Conservation (phyloP, 2,329 filamentous ascomycete genomes). For the Ampelomyces quisqualis region DNA sequence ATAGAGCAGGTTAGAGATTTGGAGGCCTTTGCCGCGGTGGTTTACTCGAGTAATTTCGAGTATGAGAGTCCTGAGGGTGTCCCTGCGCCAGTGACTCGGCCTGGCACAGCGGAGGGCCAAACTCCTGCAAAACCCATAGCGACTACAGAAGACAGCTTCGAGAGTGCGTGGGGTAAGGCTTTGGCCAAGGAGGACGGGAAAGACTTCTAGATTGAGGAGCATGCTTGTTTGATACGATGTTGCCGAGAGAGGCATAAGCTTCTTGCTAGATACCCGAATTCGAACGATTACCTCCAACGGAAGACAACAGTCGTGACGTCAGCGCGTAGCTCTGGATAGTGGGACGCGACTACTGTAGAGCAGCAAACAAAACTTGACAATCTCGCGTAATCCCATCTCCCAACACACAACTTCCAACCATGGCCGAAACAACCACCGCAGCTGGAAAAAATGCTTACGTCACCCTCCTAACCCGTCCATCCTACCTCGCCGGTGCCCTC, state of each 20-base stretch:
- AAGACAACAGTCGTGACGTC: conserved; percentile 26
- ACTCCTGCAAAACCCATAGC: conserved; percentile 31
- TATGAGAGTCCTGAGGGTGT: conserved; percentile 48
- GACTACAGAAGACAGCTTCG: conserved; percentile 58
- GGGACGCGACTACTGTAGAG: conserved; percentile 1
- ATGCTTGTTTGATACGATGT: conserved; percentile 5
- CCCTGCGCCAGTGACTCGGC: conserved; percentile 1
- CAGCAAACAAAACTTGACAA: not conserved
- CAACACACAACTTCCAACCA: not conserved
- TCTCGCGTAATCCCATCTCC: not conserved
- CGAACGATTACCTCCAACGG: conserved; percentile 11
- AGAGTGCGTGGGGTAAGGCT: conserved; percentile 71
- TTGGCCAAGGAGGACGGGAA: conserved; percentile 48
- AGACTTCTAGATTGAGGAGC: conserved; percentile 8
- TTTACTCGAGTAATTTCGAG: conserved; percentile 80
- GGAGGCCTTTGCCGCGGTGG: conserved; percentile 81
- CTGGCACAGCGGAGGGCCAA: conserved; percentile 53
- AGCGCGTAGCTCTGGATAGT: conserved; percentile 6
- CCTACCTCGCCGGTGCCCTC: conserved; percentile 55
- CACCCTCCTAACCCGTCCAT: conserved; percentile 54
- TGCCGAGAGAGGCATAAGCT: conserved; percentile 4
- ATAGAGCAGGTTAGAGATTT: conserved; percentile 77
- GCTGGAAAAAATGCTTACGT: conserved; percentile 45
- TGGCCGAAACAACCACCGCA: not conserved
- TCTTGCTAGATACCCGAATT: conserved; percentile 22